Percentiles rank a stretch among this genome's conserved stretches.
Conservation (phyloP, 163 green algal genomes). For the Scenedesmus sp. region DNA sequence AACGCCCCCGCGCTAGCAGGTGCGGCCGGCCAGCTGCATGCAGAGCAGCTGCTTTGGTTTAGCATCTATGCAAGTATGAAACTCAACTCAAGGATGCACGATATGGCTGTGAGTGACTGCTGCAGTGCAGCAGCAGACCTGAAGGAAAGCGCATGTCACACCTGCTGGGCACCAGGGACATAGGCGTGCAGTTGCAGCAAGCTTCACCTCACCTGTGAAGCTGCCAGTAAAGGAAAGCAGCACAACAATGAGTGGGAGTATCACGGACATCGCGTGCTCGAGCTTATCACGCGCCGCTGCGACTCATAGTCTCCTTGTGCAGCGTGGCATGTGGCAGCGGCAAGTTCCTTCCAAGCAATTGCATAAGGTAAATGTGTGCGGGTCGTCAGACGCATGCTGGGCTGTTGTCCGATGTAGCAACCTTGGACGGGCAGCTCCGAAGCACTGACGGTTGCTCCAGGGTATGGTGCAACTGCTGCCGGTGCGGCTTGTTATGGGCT, state of each 20-base stretch:
- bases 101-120: background rate
- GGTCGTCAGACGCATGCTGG: background rate
- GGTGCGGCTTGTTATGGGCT: background rate
- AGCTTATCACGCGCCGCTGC: background rate
- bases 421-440: background rate
- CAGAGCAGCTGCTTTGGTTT: background rate
- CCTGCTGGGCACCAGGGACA: background rate
- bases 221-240: background rate
- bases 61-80: background rate
- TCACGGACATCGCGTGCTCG: background rate
- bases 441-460: background rate
- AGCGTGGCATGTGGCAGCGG: background rate
- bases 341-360: background rate
- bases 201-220: background rate
- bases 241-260: background rate
- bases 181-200: background rate
- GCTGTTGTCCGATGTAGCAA: background rate
- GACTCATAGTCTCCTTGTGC: background rate
- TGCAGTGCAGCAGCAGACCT: background rate
- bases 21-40: conserved; percentile 12
- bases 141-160: background rate
- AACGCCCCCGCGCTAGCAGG: background rate
- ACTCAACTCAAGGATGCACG: background rate
- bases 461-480: background rate
- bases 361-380: background rate